Evolutionary conservation across 73 alveolate genomes (phyloP).

Genomic region (Paramecium caudatum): DNA sequence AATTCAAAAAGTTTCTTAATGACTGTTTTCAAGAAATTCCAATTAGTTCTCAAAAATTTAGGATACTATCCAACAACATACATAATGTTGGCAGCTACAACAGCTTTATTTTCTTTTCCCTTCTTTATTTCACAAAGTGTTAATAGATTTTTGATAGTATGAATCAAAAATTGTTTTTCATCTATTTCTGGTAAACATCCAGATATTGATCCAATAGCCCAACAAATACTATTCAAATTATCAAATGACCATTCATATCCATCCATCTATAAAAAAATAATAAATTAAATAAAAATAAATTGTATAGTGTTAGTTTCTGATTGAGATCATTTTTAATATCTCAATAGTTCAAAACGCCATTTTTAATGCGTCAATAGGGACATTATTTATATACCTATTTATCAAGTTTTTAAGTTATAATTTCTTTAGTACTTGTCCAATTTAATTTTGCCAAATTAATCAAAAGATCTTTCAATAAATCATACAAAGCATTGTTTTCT

Average conservation of each 20-base stretch:
- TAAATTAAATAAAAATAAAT: constrained; percentile 83
- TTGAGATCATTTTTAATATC: constrained; percentile 80
- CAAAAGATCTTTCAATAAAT: constrained; percentile 86
- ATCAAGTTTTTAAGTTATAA: constrained; percentile 84
- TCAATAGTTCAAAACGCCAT: constrained; percentile 84
- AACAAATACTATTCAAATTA: constrained; percentile 85
- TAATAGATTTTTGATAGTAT: constrained; percentile 84
- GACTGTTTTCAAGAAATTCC: constrained; percentile 98
- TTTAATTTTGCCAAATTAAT: constrained; percentile 86
- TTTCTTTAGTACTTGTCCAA: constrained; percentile 84
- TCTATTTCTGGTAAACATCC: constrained; percentile 85
- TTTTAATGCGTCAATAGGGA: constrained; percentile 86
- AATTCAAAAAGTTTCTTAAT: constrained; percentile 97
- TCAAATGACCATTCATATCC: constrained; percentile 85
- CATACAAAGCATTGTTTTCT: constrained; percentile 88
- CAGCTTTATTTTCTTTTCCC: constrained; percentile 87
- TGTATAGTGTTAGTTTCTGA: constrained; percentile 54
- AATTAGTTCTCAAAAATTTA: constrained; percentile 92
- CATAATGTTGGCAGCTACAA: constrained; percentile 95
- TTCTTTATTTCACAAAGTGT: constrained; percentile 82
- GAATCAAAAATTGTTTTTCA: constrained; percentile 86
- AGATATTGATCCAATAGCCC: constrained; percentile 91
- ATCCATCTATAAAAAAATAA: constrained; percentile 84
- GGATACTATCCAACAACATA: constrained; percentile 99
- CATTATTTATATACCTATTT: constrained; percentile 79